Conservation (phyloP, 176 grass and related monocot genomes). For the Poa pratensis region DNA sequence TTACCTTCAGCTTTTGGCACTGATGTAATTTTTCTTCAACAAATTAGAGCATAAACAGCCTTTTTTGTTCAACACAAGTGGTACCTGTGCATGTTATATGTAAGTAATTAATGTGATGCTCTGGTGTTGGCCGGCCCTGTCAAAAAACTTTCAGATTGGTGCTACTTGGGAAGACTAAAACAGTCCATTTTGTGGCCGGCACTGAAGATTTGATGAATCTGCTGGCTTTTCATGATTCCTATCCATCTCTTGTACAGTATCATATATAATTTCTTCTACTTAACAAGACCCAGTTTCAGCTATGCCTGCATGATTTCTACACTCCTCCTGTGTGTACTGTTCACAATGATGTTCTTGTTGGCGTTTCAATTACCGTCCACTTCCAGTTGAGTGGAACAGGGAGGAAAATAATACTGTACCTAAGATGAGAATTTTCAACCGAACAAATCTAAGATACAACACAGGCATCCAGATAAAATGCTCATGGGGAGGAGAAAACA, state of each 20-base stretch:
- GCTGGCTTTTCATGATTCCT: neutral
- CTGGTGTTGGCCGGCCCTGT: neutral
- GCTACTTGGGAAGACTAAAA: neutral
- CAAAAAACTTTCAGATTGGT: neutral
- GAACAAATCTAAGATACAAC: neutral
- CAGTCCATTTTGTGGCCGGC: neutral
- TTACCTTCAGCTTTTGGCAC: conserved; percentile 2
- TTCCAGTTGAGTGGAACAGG: neutral
- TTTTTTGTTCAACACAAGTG: neutral
- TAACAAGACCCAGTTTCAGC: neutral
- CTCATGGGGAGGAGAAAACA: neutral
- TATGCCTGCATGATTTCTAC: neutral
- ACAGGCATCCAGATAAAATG: neutral
- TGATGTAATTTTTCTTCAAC: neutral
- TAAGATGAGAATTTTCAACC: neutral
- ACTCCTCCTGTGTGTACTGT: neutral
- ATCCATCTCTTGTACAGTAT: neutral
- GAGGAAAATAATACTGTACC: neutral
- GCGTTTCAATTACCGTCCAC: neutral
- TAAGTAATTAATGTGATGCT: neutral
- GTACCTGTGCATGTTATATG: neutral
- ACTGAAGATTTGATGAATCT: conserved; percentile 1
- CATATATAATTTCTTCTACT: neutral
- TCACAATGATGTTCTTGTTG: neutral
- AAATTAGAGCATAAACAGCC: neutral